Conservation (phyloP, 768 basidiomycete species). For the Albatrellus ellisii region DNA sequence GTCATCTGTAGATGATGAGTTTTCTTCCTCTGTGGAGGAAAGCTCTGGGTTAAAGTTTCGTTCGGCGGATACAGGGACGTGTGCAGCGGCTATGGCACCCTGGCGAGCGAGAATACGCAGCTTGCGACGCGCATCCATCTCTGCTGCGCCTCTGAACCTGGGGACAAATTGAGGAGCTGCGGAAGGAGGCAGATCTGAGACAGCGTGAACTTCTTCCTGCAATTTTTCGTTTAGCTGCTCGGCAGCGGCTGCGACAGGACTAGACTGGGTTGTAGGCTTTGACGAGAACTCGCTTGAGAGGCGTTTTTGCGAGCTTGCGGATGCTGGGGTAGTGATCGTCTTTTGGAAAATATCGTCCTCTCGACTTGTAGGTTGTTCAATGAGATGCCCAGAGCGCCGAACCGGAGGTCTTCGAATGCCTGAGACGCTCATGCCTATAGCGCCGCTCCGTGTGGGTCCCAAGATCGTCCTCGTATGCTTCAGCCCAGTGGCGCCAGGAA, state of each 20-base stretch:
- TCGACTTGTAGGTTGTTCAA: background rate
- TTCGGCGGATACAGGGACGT: conserved; percentile 17
- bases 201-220: conserved; percentile 3
- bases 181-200: conserved; percentile 7
- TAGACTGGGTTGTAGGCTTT: background rate
- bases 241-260: background rate
- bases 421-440: conserved; percentile 62
- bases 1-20: conserved; percentile 27
- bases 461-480: conserved; percentile 88
- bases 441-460: conserved; percentile 54
- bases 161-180: conserved; percentile 53
- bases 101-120: conserved; percentile 53
- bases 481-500: conserved; percentile 41
- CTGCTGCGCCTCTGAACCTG: conserved; percentile 71
- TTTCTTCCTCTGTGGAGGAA: conserved; percentile 38
- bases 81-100: conserved; percentile 21
- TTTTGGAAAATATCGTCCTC: too few relatives aligned
- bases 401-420: conserved; percentile 32
- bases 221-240: conserved; percentile 6
- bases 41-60: conserved; percentile 32
- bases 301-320: background rate
- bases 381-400: background rate
- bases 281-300: too few relatives aligned
- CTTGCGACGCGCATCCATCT: conserved; percentile 68
- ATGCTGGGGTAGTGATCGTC: too few relatives aligned